A percentile compares a stretch with the other conserved stretches of the same genome.
These are phyloP conservation scores for Thalassiosira livingstoniorum DNA, from an alignment of 352 stramenopile genomes.

Conservation along the genomic window DNA sequence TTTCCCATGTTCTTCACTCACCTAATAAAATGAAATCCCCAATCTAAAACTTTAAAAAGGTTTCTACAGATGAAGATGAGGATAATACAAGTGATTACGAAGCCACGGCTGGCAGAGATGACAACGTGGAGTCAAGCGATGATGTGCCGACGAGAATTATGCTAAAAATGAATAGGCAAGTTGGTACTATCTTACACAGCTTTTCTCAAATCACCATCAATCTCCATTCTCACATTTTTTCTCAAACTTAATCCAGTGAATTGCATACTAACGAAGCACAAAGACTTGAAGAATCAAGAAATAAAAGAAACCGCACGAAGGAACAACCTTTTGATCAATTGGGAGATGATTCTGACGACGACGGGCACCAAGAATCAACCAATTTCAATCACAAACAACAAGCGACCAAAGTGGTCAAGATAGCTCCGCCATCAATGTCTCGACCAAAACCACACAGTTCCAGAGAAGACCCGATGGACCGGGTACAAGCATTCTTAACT, in stretches of 20 bases:
- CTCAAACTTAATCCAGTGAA: conserved; percentile 8
- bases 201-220: too few relatives aligned
- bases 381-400: not conserved
- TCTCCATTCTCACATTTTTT: too few relatives aligned
- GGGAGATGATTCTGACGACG: not conserved
- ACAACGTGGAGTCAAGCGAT: conserved; percentile 37
- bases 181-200: not conserved
- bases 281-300: conserved; percentile 12
- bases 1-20: not conserved
- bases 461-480: conserved; percentile 43
- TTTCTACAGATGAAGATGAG: conserved; percentile 14
- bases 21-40: not conserved
- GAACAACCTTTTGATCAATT: not conserved
- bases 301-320: conserved; percentile 23
- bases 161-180: conserved; percentile 46
- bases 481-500: conserved; percentile 48
- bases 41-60: not conserved
- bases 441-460: conserved; percentile 15
- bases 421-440: conserved; percentile 26
- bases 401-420: not conserved
- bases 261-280: conserved; percentile 20
- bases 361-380: not conserved
- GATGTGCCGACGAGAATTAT: conserved; percentile 34
- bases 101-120: conserved; percentile 18
- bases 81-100: not conserved